These are phyloP conservation scores for Puccinia hordei DNA, from an alignment of 1,284 basidiomycete species.

Conservation along the genomic window DNA sequence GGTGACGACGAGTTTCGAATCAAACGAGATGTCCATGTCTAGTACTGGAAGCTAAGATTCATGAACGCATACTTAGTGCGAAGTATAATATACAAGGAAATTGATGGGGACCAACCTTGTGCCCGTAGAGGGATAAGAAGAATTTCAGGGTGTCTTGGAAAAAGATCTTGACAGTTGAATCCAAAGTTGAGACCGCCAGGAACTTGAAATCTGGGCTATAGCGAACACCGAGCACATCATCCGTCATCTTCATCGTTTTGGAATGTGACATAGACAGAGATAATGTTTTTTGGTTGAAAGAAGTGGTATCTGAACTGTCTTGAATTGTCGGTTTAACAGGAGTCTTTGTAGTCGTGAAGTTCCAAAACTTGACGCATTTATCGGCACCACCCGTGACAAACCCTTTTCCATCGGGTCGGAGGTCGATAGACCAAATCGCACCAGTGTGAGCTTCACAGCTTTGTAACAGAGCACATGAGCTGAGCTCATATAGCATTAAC, in stretches of 20 bases:
- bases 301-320: slow-evolving; percentile 1
- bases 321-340: slow-evolving; percentile 63
- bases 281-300: slow-evolving; percentile 59
- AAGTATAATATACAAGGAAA: neutral
- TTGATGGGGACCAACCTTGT: slow-evolving; percentile 69
- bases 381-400: slow-evolving; percentile 91
- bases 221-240: slow-evolving; percentile 86
- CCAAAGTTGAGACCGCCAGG: slow-evolving; percentile 86
- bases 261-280: slow-evolving; percentile 73
- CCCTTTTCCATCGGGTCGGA: slow-evolving; percentile 75
- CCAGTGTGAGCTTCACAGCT: slow-evolving; percentile 82
- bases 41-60: slow-evolving; percentile 82
- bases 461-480: slow-evolving; percentile 80
- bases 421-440: slow-evolving; percentile 86
- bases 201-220: slow-evolving; percentile 89
- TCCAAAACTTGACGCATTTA: slow-evolving; percentile 99
- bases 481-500: slow-evolving; percentile 83
- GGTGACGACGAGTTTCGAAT: slow-evolving; percentile 96
- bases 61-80: slow-evolving; percentile 37
- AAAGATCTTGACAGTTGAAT: slow-evolving; percentile 99
- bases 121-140: slow-evolving; percentile 95
- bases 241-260: slow-evolving; percentile 94
- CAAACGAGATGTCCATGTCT: slow-evolving; percentile 91
- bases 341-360: slow-evolving; percentile 71
- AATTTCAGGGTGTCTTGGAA: slow-evolving; percentile 96